These are phyloP conservation scores for Penicillium polonicum DNA, from an alignment of 2,329 filamentous ascomycete genomes.

Conservation along the genomic window DNA sequence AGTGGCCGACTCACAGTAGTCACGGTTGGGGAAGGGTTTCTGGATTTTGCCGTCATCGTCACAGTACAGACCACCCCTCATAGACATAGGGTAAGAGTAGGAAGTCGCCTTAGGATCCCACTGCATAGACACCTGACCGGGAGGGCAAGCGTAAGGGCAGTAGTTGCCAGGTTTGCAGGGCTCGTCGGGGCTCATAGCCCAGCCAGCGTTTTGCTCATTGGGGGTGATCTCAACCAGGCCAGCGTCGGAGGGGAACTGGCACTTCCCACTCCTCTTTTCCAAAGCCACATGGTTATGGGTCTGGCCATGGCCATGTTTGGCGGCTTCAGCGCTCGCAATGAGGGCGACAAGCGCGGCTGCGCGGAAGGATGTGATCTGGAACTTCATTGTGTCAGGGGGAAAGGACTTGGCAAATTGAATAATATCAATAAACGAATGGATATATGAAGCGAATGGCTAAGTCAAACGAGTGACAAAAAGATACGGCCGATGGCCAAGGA, in stretches of 20 bases:
- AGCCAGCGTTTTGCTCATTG: conserved; percentile 64
- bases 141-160: conserved; percentile 74
- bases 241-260: conserved; percentile 64
- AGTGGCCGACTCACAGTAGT: conserved; percentile 69
- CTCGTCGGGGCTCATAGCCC: conserved; percentile 76
- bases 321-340: conserved; percentile 37
- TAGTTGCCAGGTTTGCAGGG: conserved; percentile 65
- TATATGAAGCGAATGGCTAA: conserved; percentile 19
- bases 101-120: conserved; percentile 69
- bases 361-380: conserved; percentile 33
- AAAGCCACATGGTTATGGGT: conserved; percentile 35
- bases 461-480: conserved; percentile 23
- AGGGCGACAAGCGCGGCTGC: conserved; percentile 40
- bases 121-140: conserved; percentile 74
- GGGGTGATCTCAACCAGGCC: conserved; percentile 69
- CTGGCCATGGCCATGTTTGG: conserved; percentile 35
- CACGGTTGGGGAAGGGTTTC: conserved; percentile 67
- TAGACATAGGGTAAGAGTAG: conserved; percentile 69
- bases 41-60: conserved; percentile 63
- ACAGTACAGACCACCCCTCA: conserved; percentile 75
- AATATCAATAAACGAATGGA: not conserved
- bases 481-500: conserved; percentile 27
- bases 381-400: conserved; percentile 33
- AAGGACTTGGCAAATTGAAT: not conserved
- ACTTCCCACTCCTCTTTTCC: conserved; percentile 57